Conservation (phyloP, 1,284 basidiomycete species). For the Apiotrichum laibachii region DNA sequence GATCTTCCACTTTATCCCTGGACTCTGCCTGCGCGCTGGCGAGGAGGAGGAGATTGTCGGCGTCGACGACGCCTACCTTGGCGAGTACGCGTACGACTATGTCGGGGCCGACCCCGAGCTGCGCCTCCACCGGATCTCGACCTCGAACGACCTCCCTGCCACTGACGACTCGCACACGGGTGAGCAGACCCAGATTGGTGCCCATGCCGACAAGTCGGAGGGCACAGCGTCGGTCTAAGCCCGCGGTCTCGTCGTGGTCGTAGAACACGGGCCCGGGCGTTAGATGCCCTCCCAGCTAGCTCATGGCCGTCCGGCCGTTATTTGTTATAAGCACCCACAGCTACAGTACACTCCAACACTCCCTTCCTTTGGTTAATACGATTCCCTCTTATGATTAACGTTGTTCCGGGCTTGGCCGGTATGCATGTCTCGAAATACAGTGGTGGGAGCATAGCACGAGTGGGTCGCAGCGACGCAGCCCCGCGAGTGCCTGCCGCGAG, state of each 20-base stretch:
- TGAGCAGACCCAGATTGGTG: background rate
- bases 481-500: too few species aligned
- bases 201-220: background rate
- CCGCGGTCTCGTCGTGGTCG: too few species aligned
- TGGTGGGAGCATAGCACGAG: background rate
- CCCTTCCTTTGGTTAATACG: background rate
- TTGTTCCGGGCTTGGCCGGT: background rate
- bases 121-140: slow-evolving; percentile 21
- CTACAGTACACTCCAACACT: background rate
- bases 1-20: slow-evolving; percentile 89
- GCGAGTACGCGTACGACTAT: slow-evolving; percentile 91
- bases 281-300: background rate
- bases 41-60: slow-evolving; percentile 89
- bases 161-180: background rate
- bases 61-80: slow-evolving; percentile 89
- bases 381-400: background rate
- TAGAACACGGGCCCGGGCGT: background rate
- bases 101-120: slow-evolving; percentile 61
- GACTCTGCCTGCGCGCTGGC: slow-evolving; percentile 68
- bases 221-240: too few species aligned
- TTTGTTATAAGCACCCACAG: background rate
- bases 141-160: background rate
- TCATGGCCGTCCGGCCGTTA: too few species aligned
- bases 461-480: too few species aligned
- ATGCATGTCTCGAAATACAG: background rate